These are phyloP conservation scores for Trichosporon sp. DNA, from an alignment of 1,284 basidiomycete genomes.

Conservation along the genomic window DNA sequence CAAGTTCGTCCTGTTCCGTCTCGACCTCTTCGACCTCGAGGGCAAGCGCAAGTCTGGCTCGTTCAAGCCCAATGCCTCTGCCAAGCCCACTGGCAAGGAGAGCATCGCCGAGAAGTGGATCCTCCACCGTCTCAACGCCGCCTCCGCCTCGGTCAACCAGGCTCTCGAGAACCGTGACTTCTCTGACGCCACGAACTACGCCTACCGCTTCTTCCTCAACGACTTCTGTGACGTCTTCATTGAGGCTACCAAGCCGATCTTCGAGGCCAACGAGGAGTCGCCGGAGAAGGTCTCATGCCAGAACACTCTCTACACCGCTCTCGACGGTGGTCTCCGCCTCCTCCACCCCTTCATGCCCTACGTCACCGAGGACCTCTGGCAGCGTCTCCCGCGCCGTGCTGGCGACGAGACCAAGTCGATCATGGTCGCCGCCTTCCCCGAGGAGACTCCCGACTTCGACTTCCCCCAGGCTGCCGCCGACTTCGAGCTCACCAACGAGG, in stretches of 20 bases:
- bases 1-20: slow-evolving; percentile 93
- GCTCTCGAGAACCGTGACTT: slow-evolving; percentile 79
- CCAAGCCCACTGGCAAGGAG: slow-evolving; percentile 80
- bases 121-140: slow-evolving; percentile 84
- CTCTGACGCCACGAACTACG: slow-evolving; percentile 77
- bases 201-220: slow-evolving; percentile 96
- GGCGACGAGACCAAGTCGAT: slow-evolving; percentile 79
- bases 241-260: slow-evolving; percentile 96
- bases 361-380: slow-evolving; percentile 98
- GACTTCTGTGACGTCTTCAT: slow-evolving; percentile 99
- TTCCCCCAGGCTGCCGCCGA: slow-evolving; percentile 71
- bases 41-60: slow-evolving; percentile 50
- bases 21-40: slow-evolving; percentile 56
- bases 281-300: slow-evolving; percentile 73
- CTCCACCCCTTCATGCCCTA: slow-evolving; percentile 99
- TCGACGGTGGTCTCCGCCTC: slow-evolving; percentile 82
- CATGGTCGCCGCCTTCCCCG: slow-evolving; percentile 81
- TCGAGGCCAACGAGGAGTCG: slow-evolving; percentile 64
- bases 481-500: slow-evolving; percentile 81
- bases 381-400: slow-evolving; percentile 78
- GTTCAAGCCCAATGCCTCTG: slow-evolving; percentile 67
- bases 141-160: slow-evolving; percentile 69
- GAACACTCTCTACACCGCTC: slow-evolving; percentile 91
- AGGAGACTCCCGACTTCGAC: slow-evolving; percentile 54
- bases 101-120: slow-evolving; percentile 94